These are phyloP conservation scores for Pythium rhizo-oryzae DNA, from an alignment of 352 stramenopile genomes.

Conservation along the genomic window DNA sequence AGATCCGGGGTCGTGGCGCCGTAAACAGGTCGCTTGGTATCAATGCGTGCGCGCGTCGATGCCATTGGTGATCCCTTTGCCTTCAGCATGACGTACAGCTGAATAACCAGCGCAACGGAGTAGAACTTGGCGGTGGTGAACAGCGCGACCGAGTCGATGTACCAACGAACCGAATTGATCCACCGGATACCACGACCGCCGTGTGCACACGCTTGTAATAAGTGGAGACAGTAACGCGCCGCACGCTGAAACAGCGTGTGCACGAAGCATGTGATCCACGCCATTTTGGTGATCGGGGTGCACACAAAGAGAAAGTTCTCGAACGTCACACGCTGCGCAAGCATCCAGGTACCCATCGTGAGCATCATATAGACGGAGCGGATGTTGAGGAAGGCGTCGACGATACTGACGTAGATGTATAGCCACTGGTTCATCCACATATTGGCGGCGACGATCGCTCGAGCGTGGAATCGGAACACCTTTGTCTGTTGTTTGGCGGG, in stretches of 20 bases:
- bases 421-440: conserved; percentile 34
- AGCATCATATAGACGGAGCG: conserved; percentile 20
- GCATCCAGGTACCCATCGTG: conserved; percentile 28
- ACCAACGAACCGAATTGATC: background rate
- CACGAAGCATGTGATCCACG: conserved; percentile 28
- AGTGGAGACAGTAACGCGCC: background rate
- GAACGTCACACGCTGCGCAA: conserved; percentile 17
- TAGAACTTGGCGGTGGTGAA: conserved; percentile 16
- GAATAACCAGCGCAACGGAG: conserved; percentile 1
- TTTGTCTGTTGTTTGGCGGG: conserved; percentile 25
- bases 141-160: conserved; percentile 14
- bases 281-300: conserved; percentile 20
- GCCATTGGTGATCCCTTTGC: conserved; percentile 28
- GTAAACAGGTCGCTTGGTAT: conserved; percentile 23
- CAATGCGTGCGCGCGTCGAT: conserved; percentile 17
- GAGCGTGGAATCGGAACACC: conserved; percentile 25
- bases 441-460: conserved; percentile 12
- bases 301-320: background rate
- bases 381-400: conserved; percentile 19
- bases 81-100: conserved; percentile 14
- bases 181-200: background rate
- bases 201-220: background rate
- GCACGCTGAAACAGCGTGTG: conserved; percentile 19
- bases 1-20: conserved; percentile 27
- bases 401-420: conserved; percentile 17